Base-by-base conservation (phyloP, 768 basidiomycete genomes). In the Leucocoprinus sp. region DNA sequence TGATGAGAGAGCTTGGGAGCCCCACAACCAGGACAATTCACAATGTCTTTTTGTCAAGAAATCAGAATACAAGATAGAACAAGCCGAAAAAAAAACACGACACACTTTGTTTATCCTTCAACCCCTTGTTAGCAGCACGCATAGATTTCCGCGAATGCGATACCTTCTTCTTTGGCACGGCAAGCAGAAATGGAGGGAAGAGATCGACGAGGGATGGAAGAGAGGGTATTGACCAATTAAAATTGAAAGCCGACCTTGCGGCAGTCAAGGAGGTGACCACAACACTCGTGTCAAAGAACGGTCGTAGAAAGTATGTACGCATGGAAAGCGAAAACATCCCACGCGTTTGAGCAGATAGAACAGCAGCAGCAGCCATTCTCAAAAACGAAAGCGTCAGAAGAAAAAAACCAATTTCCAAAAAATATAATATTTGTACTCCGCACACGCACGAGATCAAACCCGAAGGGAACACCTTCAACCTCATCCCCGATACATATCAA, bases 131-230 rank as follows among this genome's bases (percentile, higher is more conserved):
- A 12, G 93, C 85, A 51, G 80, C 81, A 33, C 93, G 75, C 92
- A 95, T 95, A n/a, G 84, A 76, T 64, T 98, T 98, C 42, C 88
- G 74, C 17, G 90, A 92, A 65, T 97, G 93, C 0, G 93, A 92
- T 8, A 81, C 75, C 66, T 93, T 93, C 61, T 84, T 85, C 67
- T 97, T 97, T 19, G 95, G 95, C 1, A 95, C 95, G 19, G 93
- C 92, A 34, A 92, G 76, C 15, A 97, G 68, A 61, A 93, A 80
- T 0, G 92, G 75, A 9, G 93, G 93, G 50, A 97, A 74, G 35
- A 96, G 76, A 51, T 93, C 88, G 31, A 72, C 63, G 22, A 74
- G 54, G 12, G 71, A 70, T 36, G 64, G 63, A 15, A 70, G 54
- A 7, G 69, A 62, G 12, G 70, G 70, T 38, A 68, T 54, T 46